phyloP scores from a whole-genome alignment of 2,329 filamentous ascomycete genomes.

The Penicillium olsonii region DNA sequence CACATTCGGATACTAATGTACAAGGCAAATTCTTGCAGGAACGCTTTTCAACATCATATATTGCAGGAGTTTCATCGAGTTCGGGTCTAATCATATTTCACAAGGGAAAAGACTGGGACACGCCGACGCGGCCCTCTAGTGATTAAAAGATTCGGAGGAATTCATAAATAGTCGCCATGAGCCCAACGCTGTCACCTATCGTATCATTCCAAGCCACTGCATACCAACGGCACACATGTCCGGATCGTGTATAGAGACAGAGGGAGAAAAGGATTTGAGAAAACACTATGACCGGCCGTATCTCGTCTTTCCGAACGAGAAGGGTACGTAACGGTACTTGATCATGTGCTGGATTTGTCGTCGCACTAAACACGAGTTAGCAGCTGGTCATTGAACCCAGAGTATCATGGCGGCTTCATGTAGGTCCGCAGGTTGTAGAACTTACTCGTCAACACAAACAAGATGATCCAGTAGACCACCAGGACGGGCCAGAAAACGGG shows the following conservation, averaged over 20 bases:
- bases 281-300: slow-evolving; percentile 54
- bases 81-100: slow-evolving; percentile 29
- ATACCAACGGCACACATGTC: slow-evolving; percentile 10
- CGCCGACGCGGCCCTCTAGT: slow-evolving; percentile 15
- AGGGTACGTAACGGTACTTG: slow-evolving; percentile 98
- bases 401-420: no score
- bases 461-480: slow-evolving; percentile 97
- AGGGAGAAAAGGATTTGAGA: slow-evolving; percentile 5
- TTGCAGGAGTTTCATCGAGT: slow-evolving; percentile 17
- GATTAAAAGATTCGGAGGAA: slow-evolving; percentile 16
- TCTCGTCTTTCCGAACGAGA: slow-evolving; percentile 84
- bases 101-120: slow-evolving; percentile 17
- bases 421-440: slow-evolving; percentile 30
- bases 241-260: no score
- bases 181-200: slow-evolving; percentile 11
- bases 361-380: no score
- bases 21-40: no score
- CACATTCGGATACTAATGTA: no score
- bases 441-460: slow-evolving; percentile 93
- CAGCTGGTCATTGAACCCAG: no score
- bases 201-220: slow-evolving; percentile 18
- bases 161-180: slow-evolving; percentile 18
- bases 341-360: slow-evolving; percentile 99
- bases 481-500: slow-evolving; percentile 99
- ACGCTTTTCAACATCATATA: neutral